These are phyloP conservation scores for Globisporangium takayamanum DNA, from an alignment of 352 stramenopile species.

Conservation along the genomic window DNA sequence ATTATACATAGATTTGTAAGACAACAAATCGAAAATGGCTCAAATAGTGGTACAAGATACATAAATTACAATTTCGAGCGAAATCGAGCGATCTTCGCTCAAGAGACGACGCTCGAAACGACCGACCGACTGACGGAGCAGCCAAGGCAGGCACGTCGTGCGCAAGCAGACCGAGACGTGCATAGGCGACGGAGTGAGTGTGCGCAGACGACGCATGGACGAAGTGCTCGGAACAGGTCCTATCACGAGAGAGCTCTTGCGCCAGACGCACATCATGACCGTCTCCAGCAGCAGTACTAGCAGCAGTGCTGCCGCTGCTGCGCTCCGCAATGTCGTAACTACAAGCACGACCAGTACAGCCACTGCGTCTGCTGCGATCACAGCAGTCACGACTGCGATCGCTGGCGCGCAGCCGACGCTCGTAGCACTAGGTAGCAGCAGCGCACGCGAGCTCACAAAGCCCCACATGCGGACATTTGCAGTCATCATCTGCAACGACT, in stretches of 20 bases:
- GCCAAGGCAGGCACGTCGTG: too few relatives aligned
- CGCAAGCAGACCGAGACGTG: too few relatives aligned
- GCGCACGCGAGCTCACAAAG: neutral
- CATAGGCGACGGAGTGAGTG: neutral
- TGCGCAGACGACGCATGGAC: constrained; percentile 6
- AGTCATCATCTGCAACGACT: constrained; percentile 75
- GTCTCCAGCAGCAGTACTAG: constrained; percentile 35
- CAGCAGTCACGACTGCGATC: neutral
- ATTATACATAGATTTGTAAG: too few relatives aligned
- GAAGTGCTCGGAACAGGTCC: constrained; percentile 2
- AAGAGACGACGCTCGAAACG: too few relatives aligned
- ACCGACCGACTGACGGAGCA: too few relatives aligned
- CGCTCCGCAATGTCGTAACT: neutral
- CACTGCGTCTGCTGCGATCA: neutral
- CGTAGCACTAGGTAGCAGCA: neutral
- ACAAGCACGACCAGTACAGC: constrained; percentile 6
- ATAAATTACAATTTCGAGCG: too few relatives aligned
- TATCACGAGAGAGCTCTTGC: constrained; percentile 11
- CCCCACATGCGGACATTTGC: constrained; percentile 55
- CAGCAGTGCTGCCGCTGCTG: neutral
- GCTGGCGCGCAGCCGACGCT: constrained; percentile 3
- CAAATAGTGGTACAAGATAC: too few relatives aligned
- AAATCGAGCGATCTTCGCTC: too few relatives aligned
- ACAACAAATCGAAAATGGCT: too few relatives aligned
- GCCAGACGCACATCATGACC: constrained; percentile 23